A percentile compares a stretch with the other conserved stretches of the same genome.
Conservation (phyloP, 495 filamentous ascomycete genomes). For the Cercophora scortea region DNA sequence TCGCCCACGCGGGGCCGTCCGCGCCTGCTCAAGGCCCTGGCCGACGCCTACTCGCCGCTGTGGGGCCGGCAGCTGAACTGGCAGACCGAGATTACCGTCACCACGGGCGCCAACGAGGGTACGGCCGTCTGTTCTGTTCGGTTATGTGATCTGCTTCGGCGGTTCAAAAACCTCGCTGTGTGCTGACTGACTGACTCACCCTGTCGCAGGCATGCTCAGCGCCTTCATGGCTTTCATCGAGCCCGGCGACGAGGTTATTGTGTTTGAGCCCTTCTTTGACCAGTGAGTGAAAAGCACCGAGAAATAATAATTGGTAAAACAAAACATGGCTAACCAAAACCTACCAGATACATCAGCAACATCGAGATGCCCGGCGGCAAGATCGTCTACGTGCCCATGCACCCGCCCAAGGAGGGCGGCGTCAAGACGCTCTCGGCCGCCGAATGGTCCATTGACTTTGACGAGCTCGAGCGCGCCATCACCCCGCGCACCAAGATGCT, state of each 20-base stretch:
- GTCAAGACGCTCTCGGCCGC: conserved; percentile 70
- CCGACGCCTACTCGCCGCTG: conserved; percentile 79
- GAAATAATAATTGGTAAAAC: background rate
- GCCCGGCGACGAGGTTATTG: conserved; percentile 87
- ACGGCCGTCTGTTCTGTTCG: background rate
- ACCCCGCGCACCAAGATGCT: conserved; percentile 89
- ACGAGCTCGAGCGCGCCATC: conserved; percentile 75
- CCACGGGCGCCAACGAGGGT: conserved; percentile 95
- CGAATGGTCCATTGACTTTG: conserved; percentile 83
- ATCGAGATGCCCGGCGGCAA: conserved; percentile 96
- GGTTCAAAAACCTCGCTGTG: too few species aligned
- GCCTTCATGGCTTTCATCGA: conserved; percentile 98
- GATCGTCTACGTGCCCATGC: conserved; percentile 87
- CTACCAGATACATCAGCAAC: conserved; percentile 75
- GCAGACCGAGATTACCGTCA: conserved; percentile 87
- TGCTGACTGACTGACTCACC: too few species aligned
- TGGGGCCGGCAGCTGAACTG: conserved; percentile 76
- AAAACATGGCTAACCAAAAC: conserved; percentile 42
- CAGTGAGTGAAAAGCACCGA: conserved; percentile 51
- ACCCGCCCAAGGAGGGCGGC: conserved; percentile 80
- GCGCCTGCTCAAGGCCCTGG: conserved; percentile 81
- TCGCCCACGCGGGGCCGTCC: conserved; percentile 90
- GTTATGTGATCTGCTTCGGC: too few species aligned
- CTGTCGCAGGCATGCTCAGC: conserved; percentile 60
- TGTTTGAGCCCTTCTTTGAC: conserved; percentile 98